A percentile compares a stretch with the other conserved stretches of the same genome.
Evolutionary conservation across 345 rosid species (phyloP).

Genomic region (Dovyalis caffra): DNA sequence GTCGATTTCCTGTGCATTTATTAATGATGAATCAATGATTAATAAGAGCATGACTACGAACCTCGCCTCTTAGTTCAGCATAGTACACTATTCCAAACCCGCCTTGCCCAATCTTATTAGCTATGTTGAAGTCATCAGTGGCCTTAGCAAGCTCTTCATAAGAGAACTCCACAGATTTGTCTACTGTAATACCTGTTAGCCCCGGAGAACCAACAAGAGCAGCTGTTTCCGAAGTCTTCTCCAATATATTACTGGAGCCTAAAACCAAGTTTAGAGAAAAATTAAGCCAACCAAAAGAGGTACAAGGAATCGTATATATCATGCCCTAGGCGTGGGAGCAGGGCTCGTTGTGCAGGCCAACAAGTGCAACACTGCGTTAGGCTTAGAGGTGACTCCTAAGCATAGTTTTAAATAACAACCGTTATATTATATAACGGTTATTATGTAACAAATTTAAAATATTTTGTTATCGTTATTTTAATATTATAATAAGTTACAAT

Average conservation of each 20-base stretch:
- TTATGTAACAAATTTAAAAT: no score
- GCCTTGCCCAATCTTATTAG: conserved; percentile 87
- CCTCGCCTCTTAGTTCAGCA: conserved; percentile 94
- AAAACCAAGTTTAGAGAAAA: not conserved
- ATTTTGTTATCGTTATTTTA: no score
- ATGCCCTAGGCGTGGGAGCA: no score
- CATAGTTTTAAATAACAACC: no score
- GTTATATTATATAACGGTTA: no score
- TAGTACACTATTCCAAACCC: conserved; percentile 90
- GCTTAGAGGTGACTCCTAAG: no score
- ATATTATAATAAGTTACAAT: no score
- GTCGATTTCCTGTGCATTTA: not conserved
- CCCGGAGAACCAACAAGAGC: conserved; percentile 35
- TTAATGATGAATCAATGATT: conserved; percentile 3
- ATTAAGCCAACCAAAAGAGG: not conserved
- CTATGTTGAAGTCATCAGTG: conserved; percentile 76
- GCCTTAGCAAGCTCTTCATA: conserved; percentile 88
- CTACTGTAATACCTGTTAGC: conserved; percentile 67
- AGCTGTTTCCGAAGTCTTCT: conserved; percentile 25
- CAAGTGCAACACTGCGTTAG: no score
- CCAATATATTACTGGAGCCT: conserved; percentile 18
- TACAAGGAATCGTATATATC: no score
- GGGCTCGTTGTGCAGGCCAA: no score
- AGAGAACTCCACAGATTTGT: conserved; percentile 81
- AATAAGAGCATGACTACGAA: conserved; percentile 24